Evolutionary conservation across 768 basidiomycete genomes (phyloP).

Genomic region (Galerina marginata): DNA sequence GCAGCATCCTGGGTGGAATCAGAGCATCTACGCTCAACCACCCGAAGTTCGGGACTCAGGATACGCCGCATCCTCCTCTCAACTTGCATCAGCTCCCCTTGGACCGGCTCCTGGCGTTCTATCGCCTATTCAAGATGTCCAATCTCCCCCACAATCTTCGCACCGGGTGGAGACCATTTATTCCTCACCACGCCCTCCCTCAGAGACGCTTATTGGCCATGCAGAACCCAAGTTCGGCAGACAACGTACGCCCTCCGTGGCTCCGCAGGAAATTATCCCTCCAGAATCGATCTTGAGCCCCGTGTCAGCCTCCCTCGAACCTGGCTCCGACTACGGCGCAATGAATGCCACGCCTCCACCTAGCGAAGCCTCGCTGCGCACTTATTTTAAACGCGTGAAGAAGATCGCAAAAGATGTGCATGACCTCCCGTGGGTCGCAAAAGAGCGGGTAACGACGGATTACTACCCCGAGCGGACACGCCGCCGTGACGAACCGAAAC

Average conservation of each 20-base stretch:
- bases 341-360: conserved; percentile 50
- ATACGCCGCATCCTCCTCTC: no score
- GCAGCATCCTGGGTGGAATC: not conserved
- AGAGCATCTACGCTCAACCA: not conserved
- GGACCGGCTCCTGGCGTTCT: no score
- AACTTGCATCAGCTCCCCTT: no score
- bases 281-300: conserved; percentile 36
- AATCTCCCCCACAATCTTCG: no score
- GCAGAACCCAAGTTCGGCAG: not conserved
- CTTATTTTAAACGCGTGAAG: conserved; percentile 39
- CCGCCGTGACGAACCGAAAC: conserved; percentile 20
- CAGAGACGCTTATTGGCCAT: no score
- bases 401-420: conserved; percentile 41
- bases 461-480: conserved; percentile 44
- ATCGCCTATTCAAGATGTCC: no score
- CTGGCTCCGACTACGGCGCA: conserved; percentile 52
- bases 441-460: conserved; percentile 46
- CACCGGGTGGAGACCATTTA: no score
- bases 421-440: conserved; percentile 49
- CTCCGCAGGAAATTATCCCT: not conserved
- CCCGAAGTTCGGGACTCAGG: no score
- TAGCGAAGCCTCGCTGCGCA: conserved; percentile 37
- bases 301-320: conserved; percentile 44
- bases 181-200: no score
- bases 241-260: not conserved